Evolutionary conservation across 345 rosid genomes (phyloP).

Genomic region (Eucalyptus virginea): DNA sequence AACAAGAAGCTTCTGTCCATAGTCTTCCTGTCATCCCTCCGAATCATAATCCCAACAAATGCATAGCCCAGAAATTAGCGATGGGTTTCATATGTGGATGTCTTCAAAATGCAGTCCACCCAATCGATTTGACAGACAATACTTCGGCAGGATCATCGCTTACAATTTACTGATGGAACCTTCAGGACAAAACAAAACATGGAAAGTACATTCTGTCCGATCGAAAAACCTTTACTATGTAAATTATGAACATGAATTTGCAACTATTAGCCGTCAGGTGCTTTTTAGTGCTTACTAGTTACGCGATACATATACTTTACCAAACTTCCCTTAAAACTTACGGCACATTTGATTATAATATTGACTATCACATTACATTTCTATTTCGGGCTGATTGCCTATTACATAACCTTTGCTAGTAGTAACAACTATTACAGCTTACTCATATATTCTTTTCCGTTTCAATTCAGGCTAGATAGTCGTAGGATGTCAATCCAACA

Average conservation of each 20-base stretch:
- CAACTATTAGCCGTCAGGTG: not conserved
- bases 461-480: not conserved
- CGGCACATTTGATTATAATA: not conserved
- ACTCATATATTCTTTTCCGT: not conserved
- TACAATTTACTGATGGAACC: not conserved
- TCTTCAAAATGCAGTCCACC: not conserved
- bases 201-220: not conserved
- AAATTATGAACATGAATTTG: not conserved
- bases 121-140: rapidly evolving
- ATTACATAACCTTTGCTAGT: not conserved
- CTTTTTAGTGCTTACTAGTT: not conserved
- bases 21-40: not conserved
- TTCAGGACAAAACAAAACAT: not conserved
- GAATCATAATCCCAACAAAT: not conserved
- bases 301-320: not conserved
- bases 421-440: not conserved
- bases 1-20: not conserved
- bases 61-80: not conserved
- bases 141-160: not conserved
- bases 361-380: not conserved
- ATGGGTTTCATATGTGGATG: not conserved
- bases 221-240: not conserved
- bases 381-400: not conserved
- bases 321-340: not conserved
- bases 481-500: not conserved